Base-by-base conservation (phyloP, 2,329 filamentous ascomycete genomes). In the Emmonsiellopsis sp. region DNA sequence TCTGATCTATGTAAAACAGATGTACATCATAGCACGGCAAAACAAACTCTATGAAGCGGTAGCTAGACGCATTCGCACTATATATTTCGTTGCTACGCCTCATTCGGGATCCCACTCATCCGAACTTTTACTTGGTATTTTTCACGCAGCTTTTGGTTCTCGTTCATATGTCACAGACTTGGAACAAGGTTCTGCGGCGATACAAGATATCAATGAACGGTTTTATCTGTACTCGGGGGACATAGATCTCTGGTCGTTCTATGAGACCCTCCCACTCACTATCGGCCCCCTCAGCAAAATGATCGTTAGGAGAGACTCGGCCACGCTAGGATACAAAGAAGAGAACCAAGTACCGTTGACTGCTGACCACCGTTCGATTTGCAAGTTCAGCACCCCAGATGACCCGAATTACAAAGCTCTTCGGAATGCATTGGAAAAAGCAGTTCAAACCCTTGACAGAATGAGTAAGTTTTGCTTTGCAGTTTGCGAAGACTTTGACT, bases 171-270 rank as follows among this genome's bases (percentile, higher is more conserved):
- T 77, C 6, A 53, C 58, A 1, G 72, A 77, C 31, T 58, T 78
- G 2, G 58, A 61, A 9, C 60, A 60, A 7, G 67, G 66, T 49
- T 73, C 74, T 3, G 53, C 56, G 4, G 55, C 65, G 0, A 50
- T 77, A 7, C 57, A 66, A 44, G 61, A 66, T 2, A 67, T 77
- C 52, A 77, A 78, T 57, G 71, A 76, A 2, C 59, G 68, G 33
- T 78, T 78, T 56, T 69, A 70, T 0, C 67, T 74, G 47, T 59
- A 69, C 54, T 66, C 68, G 0, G 56, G 61, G 3, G 60, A 63
- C 14, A 55, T 77, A 1, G 57, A 64, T 2, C 60, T 77, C 4
- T 66, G 67, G 59, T 77, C 74, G 0, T 78, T 77, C 57, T 77
- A 75, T 57, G 76, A 78, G 55, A 75, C 71, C 0, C 55, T 67